Evolutionary conservation across 495 filamentous ascomycete genomes (phyloP), one percentile per base, ranked within the genome.

Genomic region (Xylaria telfairii): DNA sequence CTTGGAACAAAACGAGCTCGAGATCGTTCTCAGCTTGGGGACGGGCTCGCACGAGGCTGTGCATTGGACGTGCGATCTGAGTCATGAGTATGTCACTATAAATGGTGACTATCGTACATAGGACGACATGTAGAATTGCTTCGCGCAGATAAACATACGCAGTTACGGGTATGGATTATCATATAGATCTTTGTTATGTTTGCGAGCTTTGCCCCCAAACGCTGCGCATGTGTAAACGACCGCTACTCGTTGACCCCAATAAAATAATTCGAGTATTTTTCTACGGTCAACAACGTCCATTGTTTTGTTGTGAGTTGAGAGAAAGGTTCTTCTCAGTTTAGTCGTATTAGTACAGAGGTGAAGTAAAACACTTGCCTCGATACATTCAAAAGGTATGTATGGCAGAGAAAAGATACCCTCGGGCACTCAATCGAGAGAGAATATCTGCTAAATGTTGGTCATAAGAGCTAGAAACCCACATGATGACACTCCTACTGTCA

Each of bases 31-130:
- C 44, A 87, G 90, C 73, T 81, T 95, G n/a, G 90, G 90, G 41
- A 86, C 85, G 37, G 92, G 92, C 32, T 81, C 85, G 68, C 89
- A 94, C 77, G 90, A 95, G 80, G 93, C 92, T 12, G 89, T 90
- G 12, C 94, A 94, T 80, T 98, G 93, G 92, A 97, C 95, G 72
- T 98, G 96, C 80, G 96, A 98, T 83, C 96, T 97, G 81, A 97
- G 94, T 81, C 96, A 98, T 80, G 96, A 98, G 83, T 99, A 96
- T 84, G 93, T 91, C 79, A 96, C 93, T 44, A 97, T 96, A 76
- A 96, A 97, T 80, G 93, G 92, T 57, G 93, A 97, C 80, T 97
- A 97, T 82, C 83, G 93, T 72, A 96, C 93, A 68, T 95, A 76
- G 42, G 7, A 32, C n/a, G 19, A 30, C 26, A 57, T 17, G 3